Evolutionary conservation across 768 basidiomycete genomes (phyloP).

Genomic region (Podaxis carcinomalis): DNA sequence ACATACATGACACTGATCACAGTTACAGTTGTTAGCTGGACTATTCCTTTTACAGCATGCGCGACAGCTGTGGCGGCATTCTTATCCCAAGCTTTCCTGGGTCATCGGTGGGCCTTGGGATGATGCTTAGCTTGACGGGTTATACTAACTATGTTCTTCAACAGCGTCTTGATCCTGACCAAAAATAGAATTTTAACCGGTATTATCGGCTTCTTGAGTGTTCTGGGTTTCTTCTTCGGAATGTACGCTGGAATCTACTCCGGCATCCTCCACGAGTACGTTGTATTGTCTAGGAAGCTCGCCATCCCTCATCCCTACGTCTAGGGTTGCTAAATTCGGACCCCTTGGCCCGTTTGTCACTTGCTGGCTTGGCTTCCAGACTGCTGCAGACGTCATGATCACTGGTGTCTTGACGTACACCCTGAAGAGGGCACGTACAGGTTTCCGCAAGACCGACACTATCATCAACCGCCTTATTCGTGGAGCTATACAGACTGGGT

Average conservation of each 20-base stretch:
- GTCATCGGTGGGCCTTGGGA: conserved; percentile 30
- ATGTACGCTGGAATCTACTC: conserved; percentile 38
- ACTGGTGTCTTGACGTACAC: conserved; percentile 23
- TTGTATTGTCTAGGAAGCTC: neutral
- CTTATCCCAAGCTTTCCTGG: conserved; percentile 47
- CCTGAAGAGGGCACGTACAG: conserved; percentile 39
- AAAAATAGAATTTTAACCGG: conserved; percentile 29
- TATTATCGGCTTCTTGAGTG: conserved; percentile 32
- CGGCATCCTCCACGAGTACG: conserved; percentile 38
- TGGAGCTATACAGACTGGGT: conserved; percentile 50
- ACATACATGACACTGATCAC: neutral
- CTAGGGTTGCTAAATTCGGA: conserved; percentile 33
- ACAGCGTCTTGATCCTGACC: conserved; percentile 32
- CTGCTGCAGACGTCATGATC: conserved; percentile 34
- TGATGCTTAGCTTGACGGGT: neutral
- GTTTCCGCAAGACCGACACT: conserved; percentile 47
- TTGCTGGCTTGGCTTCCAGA: conserved; percentile 38
- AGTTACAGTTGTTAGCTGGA: conserved; percentile 38
- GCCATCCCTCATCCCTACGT: conserved; percentile 19
- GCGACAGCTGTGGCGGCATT: conserved; percentile 42
- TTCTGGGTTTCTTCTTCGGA: conserved; percentile 39
- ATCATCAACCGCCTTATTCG: conserved; percentile 51
- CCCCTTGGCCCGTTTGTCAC: conserved; percentile 24
- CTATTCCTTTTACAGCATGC: conserved; percentile 25
- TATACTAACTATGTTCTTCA: neutral